Evolutionary conservation across 768 basidiomycete genomes (phyloP), one percentile per base, ranked within the genome.

Genomic region (Trametes sanguinea): DNA sequence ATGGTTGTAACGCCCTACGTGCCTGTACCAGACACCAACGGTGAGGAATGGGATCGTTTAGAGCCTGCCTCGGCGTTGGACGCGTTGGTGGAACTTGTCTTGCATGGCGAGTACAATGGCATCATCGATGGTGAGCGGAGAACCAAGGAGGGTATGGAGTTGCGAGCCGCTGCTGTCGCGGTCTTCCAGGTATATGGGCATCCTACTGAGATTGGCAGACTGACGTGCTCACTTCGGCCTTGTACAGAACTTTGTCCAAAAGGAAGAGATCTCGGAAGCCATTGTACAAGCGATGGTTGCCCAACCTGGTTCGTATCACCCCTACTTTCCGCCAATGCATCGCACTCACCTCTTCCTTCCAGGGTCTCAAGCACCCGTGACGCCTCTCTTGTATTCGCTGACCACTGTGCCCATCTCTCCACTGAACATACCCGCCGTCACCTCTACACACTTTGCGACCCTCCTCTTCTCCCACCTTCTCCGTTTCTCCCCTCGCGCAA

Each of bases 11-110:
- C 89, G 57, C 84, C 89, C 64, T 86, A 92, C 72, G 79, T 89
- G 76, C 84, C 92, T 69, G 85, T 89, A 45, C 85, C 91, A 61
- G 85, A 92, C 74, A 83, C 95, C 57, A 83, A 91, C 62, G 93
- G 93, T 7, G 94, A 96, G 75, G 94, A 96, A 71, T 94, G 92
- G 92, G 92, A 95, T 72, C 83, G 94, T 22, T 73, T 96, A 27
- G 90, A 94, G 61, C 80, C 85, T 4, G 83, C 89, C 14, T 88
- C 92, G 3, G 91, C 92, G 0, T 81, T 96, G 5, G 90, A 95
- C 62, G 90, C 85, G 0, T 81, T 97, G 10, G 85, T 96, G 0
- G 88, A 92, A 62, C 81, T 94, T 14, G 86, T 86, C 10, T 77
- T 98, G 42, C 88, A 96, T 59, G 96, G 95, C 1, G 95, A 97